Percentiles rank a stretch among this genome's conserved stretches.
Evolutionary conservation across 176 grass and related monocot species (phyloP).

Genomic region (Hordeum vulgare): DNA sequence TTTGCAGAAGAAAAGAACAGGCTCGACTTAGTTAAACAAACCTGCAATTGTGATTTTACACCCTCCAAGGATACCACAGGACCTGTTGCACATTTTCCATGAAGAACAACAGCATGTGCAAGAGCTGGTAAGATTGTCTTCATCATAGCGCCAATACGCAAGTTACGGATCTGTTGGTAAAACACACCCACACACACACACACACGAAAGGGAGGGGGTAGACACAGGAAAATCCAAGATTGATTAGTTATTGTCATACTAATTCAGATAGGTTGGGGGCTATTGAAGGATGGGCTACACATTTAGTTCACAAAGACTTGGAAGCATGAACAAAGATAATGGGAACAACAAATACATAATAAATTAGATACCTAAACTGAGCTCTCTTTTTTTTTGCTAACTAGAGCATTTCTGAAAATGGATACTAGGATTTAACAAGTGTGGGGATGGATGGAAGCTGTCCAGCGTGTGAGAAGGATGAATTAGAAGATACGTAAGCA

Average conservation of each 20-base stretch:
- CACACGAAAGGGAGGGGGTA: neutral
- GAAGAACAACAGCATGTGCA: constrained; percentile 81
- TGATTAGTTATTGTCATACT: constrained; percentile 3
- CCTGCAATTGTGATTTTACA: constrained; percentile 78
- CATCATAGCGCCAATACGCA: constrained; percentile 98
- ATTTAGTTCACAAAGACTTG: constrained; percentile 8
- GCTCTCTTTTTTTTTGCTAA: neutral
- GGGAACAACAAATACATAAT: neutral
- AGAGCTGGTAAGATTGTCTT: constrained; percentile 84
- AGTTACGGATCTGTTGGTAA: constrained; percentile 63
- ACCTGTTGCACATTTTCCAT: constrained; percentile 27
- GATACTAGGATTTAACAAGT: neutral
- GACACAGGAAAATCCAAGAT: neutral
- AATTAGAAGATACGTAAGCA: constrained; percentile 19
- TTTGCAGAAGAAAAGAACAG: neutral
- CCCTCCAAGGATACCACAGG: constrained; percentile 34
- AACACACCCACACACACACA: neutral
- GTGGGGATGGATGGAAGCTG: neutral
- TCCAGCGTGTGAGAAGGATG: constrained; percentile 7
- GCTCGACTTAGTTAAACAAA: constrained; percentile 22
- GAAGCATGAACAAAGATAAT: constrained; percentile 4
- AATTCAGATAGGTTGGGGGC: constrained; percentile 12
- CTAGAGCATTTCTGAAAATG: neutral
- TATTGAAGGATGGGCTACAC: neutral
- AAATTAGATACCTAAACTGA: neutral